Percentiles rank a stretch among this genome's conserved stretches.
These are phyloP conservation scores for Lentinus tigrinus DNA, from an alignment of 768 basidiomycete genomes.

Conservation along the genomic window DNA sequence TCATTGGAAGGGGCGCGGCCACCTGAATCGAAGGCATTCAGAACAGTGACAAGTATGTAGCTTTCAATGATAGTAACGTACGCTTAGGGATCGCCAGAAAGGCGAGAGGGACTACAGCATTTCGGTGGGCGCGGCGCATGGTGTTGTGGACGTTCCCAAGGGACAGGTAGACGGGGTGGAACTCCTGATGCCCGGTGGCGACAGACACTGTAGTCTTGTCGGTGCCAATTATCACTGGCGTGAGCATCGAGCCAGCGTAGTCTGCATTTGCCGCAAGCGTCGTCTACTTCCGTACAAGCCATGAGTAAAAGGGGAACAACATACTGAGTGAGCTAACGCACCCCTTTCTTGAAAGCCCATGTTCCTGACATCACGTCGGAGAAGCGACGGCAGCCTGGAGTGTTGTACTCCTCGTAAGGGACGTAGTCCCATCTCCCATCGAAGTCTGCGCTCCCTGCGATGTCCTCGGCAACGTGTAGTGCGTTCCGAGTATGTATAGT, in stretches of 20 bases:
- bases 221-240: constrained; percentile 23
- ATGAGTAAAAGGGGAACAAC: too few relatives aligned
- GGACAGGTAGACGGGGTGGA: constrained; percentile 25
- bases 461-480: constrained; percentile 24
- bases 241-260: background rate
- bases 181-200: constrained; percentile 21
- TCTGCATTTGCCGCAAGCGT: too few relatives aligned
- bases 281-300: too few relatives aligned
- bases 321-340: too few relatives aligned
- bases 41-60: too few relatives aligned
- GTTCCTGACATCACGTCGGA: constrained; percentile 41
- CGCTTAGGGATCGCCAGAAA: constrained; percentile 32
- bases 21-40: too few relatives aligned
- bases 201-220: constrained; percentile 42
- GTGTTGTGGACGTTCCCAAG: constrained; percentile 20
- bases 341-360: constrained; percentile 41
- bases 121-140: constrained; percentile 15
- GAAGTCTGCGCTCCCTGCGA: constrained; percentile 37
- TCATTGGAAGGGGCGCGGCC: too few relatives aligned
- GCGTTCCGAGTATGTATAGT: constrained; percentile 36
- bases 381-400: constrained; percentile 25
- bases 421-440: constrained; percentile 32
- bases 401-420: constrained; percentile 29
- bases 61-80: too few relatives aligned
- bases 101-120: constrained; percentile 5